phyloP scores from a whole-genome alignment of 2,329 filamentous ascomycete species.

The Basipetospora sp. region DNA sequence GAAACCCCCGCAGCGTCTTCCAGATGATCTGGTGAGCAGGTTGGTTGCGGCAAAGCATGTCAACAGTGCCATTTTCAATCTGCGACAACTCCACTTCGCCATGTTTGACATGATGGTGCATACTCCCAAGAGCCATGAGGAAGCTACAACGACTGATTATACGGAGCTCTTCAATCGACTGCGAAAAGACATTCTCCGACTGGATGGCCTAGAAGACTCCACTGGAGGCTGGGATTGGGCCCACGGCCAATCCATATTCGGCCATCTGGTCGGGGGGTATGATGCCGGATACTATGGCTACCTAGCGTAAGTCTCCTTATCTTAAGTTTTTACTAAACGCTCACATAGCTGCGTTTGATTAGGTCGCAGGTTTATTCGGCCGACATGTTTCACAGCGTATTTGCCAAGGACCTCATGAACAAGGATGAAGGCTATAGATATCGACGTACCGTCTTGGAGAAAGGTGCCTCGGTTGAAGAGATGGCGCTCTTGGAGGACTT shows the following conservation, averaged over 20 bases:
- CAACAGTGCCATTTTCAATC: conserved; percentile 65
- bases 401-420: conserved; percentile 67
- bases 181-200: conserved; percentile 53
- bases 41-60: conserved; percentile 66
- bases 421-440: conserved; percentile 58
- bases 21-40: conserved; percentile 58
- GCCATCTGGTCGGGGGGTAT: conserved; percentile 71
- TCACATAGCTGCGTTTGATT: too few species aligned
- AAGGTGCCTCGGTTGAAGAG: conserved; percentile 65
- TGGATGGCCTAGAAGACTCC: conserved; percentile 58
- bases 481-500: conserved; percentile 69
- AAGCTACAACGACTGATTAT: conserved; percentile 52
- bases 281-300: conserved; percentile 75
- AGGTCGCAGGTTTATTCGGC: too few species aligned
- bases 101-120: conserved; percentile 77
- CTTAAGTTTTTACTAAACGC: too few species aligned
- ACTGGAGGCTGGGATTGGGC: conserved; percentile 49
- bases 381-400: conserved; percentile 75
- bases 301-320: too few species aligned
- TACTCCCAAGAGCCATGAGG: conserved; percentile 52
- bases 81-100: conserved; percentile 66
- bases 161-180: conserved; percentile 58
- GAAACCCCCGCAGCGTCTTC: conserved; percentile 53
- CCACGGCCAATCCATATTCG: conserved; percentile 65
- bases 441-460: conserved; percentile 63